Evolutionary conservation across 148 eudicot species (phyloP).

Genomic region (Rhododendron molle): DNA sequence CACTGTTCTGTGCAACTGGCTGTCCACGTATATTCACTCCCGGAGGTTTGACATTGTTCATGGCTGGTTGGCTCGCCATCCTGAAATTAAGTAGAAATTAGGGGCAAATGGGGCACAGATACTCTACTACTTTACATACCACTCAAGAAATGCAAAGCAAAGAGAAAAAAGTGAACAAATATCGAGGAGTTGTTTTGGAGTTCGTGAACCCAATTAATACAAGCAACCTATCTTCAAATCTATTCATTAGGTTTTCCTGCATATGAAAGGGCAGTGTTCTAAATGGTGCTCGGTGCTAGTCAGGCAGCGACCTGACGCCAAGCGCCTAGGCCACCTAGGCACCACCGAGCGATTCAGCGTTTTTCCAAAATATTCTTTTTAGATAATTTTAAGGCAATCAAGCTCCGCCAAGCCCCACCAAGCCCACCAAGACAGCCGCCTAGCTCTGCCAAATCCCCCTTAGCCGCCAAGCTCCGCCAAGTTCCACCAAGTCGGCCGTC

Average conservation of each 20-base stretch:
- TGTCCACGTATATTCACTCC: conserved; percentile 68
- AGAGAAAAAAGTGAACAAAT: not conserved
- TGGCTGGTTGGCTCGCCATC: conserved; percentile 64
- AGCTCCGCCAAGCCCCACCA: too few relatives aligned
- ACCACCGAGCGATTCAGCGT: too few relatives aligned
- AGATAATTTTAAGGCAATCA: too few relatives aligned
- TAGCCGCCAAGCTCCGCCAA: too few relatives aligned
- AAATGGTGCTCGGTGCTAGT: too few relatives aligned
- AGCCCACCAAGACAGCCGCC: too few relatives aligned
- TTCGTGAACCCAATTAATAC: not conserved
- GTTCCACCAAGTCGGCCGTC: too few relatives aligned
- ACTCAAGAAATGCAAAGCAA: not conserved
- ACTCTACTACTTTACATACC: not conserved
- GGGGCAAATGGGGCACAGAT: not conserved
- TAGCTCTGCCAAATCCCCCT: too few relatives aligned
- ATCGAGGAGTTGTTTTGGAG: not conserved
- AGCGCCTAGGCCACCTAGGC: too few relatives aligned
- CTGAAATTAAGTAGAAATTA: conserved; percentile 12
- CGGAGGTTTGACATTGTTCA: conserved; percentile 47
- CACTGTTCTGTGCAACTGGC: conserved; percentile 54
- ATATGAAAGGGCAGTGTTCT: not conserved
- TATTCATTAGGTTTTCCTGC: not conserved
- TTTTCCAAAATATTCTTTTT: too few relatives aligned
- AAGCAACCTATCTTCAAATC: not conserved
- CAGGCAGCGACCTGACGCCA: too few relatives aligned